Base-by-base conservation (phyloP, 202 grass and related monocot genomes). In the Zoysia matrella region DNA sequence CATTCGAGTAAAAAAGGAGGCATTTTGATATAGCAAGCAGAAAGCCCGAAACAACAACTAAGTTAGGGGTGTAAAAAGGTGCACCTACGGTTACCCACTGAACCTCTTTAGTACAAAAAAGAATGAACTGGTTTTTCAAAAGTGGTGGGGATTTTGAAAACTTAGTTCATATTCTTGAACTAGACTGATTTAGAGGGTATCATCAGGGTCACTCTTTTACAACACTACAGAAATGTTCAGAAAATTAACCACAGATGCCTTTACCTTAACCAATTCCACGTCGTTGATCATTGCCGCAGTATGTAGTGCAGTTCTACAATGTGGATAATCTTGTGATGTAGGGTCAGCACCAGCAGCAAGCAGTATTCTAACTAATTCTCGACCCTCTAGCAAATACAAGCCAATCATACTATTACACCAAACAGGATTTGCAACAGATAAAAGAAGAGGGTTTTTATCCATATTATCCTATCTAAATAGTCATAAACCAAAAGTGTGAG, bases 241-340 rank as follows among this genome's bases (percentile, higher is more conserved):
- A 77, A 72, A 79, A 58, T 81, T 71, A 62, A 72, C 57, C 48
- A 77, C 5, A 43, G 86, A 52, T 61, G 76, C 16, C 10, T 36
- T 36, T 36, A 36, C 30, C 30, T 36, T 36, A 36, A 36, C 30
- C 30, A 36, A 36, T 36, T 36, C 93, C 84, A 91, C 91, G 79
- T 99, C 96, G 79, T 99, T 87, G 22, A 99, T 99, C 96, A 95
- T 99, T 78, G 96, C 93, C 80, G 96, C 96, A 71, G 96, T 99
- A 86, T 99, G 96, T 67, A 99, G 66, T 83, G 93, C 92, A 36
- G 96, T 99, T 79, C 89, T 84, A 84, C 84, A 99, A 55, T 99
- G 89, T 65, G 82, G 76, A 71, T 91, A 82, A 88, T 97, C 96
- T 94, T 99, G 85, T 76, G 89, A 78, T 83, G 89, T 92, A 36